These are phyloP conservation scores for Chalciporus piperatus DNA, from an alignment of 768 basidiomycete genomes.

Conservation along the genomic window DNA sequence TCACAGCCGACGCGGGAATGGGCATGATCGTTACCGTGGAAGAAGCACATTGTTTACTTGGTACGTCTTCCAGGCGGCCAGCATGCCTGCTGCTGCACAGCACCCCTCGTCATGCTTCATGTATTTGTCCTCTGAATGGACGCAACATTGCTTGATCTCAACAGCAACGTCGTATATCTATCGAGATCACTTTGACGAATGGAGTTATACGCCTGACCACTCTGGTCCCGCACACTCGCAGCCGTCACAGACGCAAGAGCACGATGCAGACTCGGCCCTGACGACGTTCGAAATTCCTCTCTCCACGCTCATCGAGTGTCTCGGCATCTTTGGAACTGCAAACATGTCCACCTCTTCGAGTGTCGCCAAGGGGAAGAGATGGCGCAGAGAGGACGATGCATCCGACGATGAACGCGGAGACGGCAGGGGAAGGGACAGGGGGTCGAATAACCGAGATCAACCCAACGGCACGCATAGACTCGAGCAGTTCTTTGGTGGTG, in stretches of 20 bases:
- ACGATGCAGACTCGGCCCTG: constrained; percentile 12
- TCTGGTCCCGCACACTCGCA: constrained; percentile 25
- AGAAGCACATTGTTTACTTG: constrained; percentile 77
- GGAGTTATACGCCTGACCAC: constrained; percentile 53
- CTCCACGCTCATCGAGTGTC: constrained; percentile 79
- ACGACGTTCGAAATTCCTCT: constrained; percentile 81
- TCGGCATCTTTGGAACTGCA: constrained; percentile 92
- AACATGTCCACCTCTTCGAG: constrained; percentile 30
- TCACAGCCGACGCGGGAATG: constrained; percentile 62
- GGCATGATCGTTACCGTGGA: constrained; percentile 83
- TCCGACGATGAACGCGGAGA: constrained; percentile 39
- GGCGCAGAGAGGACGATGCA: constrained; percentile 46
- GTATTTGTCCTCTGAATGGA: neutral
- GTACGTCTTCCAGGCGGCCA: constrained; percentile 39
- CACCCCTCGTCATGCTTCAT: neutral
- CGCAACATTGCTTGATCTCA: neutral
- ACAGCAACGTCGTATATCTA: constrained; percentile 87
- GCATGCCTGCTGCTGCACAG: constrained; percentile 3
- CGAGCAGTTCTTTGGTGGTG: constrained; percentile 56
- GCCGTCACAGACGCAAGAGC: constrained; percentile 9
- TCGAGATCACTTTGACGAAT: constrained; percentile 76
- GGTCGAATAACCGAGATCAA: constrained; percentile 19
- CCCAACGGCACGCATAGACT: constrained; percentile 29
- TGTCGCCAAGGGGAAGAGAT: constrained; percentile 43
- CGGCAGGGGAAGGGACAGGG: constrained; percentile 31